Conservation (phyloP, 345 rosid genomes). For the Hibiscus tridactylites region DNA sequence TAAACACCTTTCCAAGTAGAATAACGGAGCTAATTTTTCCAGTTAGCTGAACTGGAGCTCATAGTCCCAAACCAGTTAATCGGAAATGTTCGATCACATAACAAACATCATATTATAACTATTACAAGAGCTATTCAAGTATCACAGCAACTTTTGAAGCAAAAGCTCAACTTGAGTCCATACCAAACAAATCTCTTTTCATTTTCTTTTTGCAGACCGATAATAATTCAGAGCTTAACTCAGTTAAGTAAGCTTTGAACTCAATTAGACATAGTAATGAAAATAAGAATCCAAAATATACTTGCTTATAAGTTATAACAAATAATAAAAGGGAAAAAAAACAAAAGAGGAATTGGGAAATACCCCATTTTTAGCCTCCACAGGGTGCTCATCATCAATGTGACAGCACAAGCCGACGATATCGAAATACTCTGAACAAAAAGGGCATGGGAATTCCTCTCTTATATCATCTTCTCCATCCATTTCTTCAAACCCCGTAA, state of each 20-base stretch:
- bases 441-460: conserved; percentile 95
- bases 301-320: background rate
- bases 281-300: background rate
- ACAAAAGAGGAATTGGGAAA: background rate
- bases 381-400: conserved; percentile 83
- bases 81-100: background rate
- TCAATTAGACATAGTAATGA: too few species aligned
- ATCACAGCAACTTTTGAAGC: background rate
- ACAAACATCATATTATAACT: background rate
- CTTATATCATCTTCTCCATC: conserved; percentile 85
- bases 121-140: background rate
- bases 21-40: too few species aligned
- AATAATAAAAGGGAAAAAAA: background rate
- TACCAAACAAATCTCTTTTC: background rate
- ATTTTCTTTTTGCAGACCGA: background rate
- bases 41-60: background rate
- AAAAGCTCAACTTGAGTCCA: background rate
- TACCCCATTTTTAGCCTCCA: conserved; percentile 92
- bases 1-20: background rate
- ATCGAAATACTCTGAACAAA: conserved; percentile 82
- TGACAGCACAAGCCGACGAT: conserved; percentile 86
- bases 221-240: background rate
- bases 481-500: conserved; percentile 73
- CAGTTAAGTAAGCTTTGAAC: background rate
- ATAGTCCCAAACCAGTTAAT: background rate